These are phyloP conservation scores for Anisogramma anomala DNA, from an alignment of 2,329 filamentous ascomycete species.

Conservation along the genomic window DNA sequence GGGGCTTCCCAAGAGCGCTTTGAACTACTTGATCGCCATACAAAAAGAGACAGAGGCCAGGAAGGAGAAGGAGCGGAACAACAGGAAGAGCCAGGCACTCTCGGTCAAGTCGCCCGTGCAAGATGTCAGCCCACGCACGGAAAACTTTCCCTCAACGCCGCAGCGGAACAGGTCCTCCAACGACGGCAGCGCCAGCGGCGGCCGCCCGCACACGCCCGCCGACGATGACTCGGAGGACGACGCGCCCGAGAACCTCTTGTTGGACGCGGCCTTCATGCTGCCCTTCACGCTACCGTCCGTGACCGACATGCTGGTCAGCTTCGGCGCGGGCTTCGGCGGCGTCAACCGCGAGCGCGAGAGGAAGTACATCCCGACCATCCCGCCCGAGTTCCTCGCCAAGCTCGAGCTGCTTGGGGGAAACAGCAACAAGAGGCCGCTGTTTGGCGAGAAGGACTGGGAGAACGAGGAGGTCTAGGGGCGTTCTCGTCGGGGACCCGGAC, in stretches of 20 bases:
- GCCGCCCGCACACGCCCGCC: constrained; percentile 29
- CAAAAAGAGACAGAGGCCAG: constrained; percentile 61
- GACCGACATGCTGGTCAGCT: constrained; percentile 93
- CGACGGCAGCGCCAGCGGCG: constrained; percentile 25
- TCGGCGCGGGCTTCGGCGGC: constrained; percentile 88
- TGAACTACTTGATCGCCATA: constrained; percentile 72
- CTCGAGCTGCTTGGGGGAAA: constrained; percentile 49
- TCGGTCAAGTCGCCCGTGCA: constrained; percentile 20
- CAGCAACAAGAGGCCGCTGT: constrained; percentile 42
- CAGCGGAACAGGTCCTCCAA: constrained; percentile 27
- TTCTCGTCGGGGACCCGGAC: not conserved
- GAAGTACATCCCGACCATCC: constrained; percentile 93
- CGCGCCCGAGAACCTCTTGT: constrained; percentile 60
- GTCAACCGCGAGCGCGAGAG: constrained; percentile 81
- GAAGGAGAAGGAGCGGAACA: constrained; percentile 38
- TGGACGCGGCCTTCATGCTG: constrained; percentile 84
- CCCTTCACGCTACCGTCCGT: constrained; percentile 92
- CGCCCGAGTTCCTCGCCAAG: constrained; percentile 83
- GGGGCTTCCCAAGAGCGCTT: constrained; percentile 72
- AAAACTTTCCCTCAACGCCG: constrained; percentile 35
- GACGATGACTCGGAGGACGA: constrained; percentile 54
- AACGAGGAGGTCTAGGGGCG: constrained; percentile 45
- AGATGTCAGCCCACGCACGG: constrained; percentile 23
- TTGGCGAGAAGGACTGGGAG: constrained; percentile 54
- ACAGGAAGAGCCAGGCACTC: constrained; percentile 31